Evolutionary conservation across 2,329 filamentous ascomycete species (phyloP).

Genomic region (Ophiocordyceps camponoti-leonardi): DNA sequence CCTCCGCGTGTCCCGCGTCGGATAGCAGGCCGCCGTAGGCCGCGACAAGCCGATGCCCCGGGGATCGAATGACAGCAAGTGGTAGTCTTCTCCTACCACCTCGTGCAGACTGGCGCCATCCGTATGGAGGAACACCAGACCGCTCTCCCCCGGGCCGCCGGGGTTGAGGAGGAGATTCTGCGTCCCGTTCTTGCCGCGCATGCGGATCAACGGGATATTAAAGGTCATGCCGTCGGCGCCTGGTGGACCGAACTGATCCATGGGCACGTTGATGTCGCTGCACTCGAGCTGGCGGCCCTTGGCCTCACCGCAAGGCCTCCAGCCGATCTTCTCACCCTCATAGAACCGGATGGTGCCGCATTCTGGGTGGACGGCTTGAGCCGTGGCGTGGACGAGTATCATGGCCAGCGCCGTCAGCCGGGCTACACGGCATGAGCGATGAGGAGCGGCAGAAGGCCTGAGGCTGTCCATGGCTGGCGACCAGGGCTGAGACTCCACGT

Average conservation of each 20-base stretch:
- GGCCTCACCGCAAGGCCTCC: constrained; percentile 20
- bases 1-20: constrained; percentile 1
- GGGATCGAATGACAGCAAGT: constrained; percentile 29
- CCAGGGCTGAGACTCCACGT: background rate
- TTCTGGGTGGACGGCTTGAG: background rate
- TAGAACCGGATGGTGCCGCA: constrained; percentile 5
- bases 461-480: background rate
- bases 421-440: background rate
- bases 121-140: constrained; percentile 17
- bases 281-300: constrained; percentile 22
- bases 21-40: constrained; percentile 21
- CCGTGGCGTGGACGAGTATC: background rate
- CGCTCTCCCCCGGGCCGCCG: constrained; percentile 28
- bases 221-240: constrained; percentile 20
- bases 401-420: background rate
- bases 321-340: constrained; percentile 18
- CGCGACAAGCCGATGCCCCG: constrained; percentile 20
- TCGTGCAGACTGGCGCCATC: constrained; percentile 17
- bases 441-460: background rate
- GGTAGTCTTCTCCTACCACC: constrained; percentile 23
- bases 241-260: constrained; percentile 24
- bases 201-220: constrained; percentile 24
- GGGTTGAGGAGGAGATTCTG: constrained; percentile 27
- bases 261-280: constrained; percentile 23
- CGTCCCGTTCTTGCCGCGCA: constrained; percentile 23